Conservation (phyloP, 129 eudicot species). For the Lactuca saligna region DNA sequence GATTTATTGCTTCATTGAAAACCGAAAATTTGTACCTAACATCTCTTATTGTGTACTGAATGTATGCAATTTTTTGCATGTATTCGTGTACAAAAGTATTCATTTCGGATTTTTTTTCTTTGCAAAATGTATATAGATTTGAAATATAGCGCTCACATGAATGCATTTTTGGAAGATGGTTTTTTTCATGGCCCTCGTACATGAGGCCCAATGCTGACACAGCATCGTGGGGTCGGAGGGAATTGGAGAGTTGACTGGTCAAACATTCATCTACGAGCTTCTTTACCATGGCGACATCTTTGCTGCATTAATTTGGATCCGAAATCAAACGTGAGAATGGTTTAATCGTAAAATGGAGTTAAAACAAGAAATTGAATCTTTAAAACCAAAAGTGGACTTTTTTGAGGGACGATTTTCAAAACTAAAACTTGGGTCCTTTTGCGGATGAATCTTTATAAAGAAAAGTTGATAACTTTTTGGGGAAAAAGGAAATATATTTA, state of each 20-base stretch:
- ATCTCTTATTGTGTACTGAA: slow-evolving; percentile 81
- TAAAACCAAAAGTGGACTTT: slow-evolving; percentile 10
- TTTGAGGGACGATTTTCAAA: not conserved
- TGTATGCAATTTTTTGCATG: slow-evolving; percentile 90
- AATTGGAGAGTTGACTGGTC: slow-evolving; percentile 59
- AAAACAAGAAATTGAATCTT: slow-evolving; percentile 7
- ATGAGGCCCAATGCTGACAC: slow-evolving; percentile 95
- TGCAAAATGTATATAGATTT: slow-evolving; percentile 56
- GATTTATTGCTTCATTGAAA: slow-evolving; percentile 82
- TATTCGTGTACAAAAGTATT: slow-evolving; percentile 74
- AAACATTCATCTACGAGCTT: slow-evolving; percentile 83
- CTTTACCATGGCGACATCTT: slow-evolving; percentile 78
- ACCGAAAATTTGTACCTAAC: slow-evolving; percentile 82
- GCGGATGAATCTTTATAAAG: not conserved
- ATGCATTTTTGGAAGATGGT: slow-evolving; percentile 71
- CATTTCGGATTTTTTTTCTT: slow-evolving; percentile 77
- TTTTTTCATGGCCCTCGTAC: slow-evolving; percentile 83
- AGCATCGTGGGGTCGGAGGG: slow-evolving; percentile 92
- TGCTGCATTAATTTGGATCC: slow-evolving; percentile 55
- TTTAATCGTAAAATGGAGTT: not conserved
- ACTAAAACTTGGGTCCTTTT: not conserved
- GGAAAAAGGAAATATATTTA: not conserved
- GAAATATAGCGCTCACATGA: slow-evolving; percentile 73
- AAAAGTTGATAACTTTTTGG: not conserved
- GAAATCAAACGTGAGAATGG: not conserved